phyloP scores from a whole-genome alignment of 352 stramenopile species.

The Phytophthora hibernalis region DNA sequence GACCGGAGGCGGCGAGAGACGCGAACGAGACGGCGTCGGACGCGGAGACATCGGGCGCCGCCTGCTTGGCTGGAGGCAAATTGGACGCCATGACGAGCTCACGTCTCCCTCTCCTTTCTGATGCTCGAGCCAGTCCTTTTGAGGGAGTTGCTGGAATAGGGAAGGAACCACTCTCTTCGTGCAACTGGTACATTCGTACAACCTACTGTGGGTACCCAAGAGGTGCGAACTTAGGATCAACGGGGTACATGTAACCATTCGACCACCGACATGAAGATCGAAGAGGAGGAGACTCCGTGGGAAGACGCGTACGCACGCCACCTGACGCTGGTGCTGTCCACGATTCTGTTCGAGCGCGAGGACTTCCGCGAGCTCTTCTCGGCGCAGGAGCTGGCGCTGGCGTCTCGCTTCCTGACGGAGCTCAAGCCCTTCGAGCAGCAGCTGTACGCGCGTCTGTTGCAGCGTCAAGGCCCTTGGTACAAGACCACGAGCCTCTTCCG shows the following conservation, averaged over 20 bases:
- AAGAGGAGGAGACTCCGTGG: background rate
- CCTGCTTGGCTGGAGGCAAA: slow-evolving; percentile 20
- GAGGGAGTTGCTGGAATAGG: too few relatives aligned
- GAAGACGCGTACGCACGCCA: slow-evolving; percentile 79
- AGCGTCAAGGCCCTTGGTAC: slow-evolving; percentile 82
- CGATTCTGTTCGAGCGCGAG: slow-evolving; percentile 48
- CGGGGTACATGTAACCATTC: too few relatives aligned
- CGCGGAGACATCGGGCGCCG: background rate
- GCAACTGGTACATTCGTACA: too few relatives aligned
- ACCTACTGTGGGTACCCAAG: too few relatives aligned
- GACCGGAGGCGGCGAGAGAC: background rate
- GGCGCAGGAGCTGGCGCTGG: slow-evolving; percentile 47
- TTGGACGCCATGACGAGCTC: slow-evolving; percentile 11
- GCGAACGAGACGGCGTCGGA: background rate
- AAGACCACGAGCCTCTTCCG: slow-evolving; percentile 65
- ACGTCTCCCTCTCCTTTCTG: too few relatives aligned
- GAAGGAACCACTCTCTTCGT: too few relatives aligned
- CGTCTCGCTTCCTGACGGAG: slow-evolving; percentile 52
- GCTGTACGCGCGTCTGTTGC: slow-evolving; percentile 81
- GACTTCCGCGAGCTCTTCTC: slow-evolving; percentile 65
- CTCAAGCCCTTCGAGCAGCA: slow-evolving; percentile 61
- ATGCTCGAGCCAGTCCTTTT: too few relatives aligned
- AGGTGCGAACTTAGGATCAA: too few relatives aligned
- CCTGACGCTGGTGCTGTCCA: slow-evolving; percentile 61
- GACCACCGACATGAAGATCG: background rate